Base-by-base conservation (phyloP, 2,329 filamentous ascomycete genomes). In the Ambrosiella xylebori region DNA sequence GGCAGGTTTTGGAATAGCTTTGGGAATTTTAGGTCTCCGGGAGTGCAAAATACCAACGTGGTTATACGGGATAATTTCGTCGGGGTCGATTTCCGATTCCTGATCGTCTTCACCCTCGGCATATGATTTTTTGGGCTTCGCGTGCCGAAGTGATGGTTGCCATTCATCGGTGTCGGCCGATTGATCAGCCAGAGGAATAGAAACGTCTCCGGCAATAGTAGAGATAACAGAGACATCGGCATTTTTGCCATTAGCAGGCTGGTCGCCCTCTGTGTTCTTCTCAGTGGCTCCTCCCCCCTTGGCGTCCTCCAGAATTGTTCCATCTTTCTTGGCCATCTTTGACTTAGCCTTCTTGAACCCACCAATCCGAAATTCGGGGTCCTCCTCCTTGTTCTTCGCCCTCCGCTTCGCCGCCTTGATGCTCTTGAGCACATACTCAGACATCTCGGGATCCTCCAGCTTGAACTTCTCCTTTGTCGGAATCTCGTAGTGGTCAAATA, bases 401-500 rank as follows among this genome's bases (percentile, higher is more conserved):
- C 74, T 76, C 35, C 76, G 71, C 65, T 79, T 80, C 2, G 74
- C 74, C 8, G 74, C 71, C 7, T 76, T 74, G 15, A 79, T 71
- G 0, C 75, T 73, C 64, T 78, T 80, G 64, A 75, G 79, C 38
- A 79, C 69, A 56, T 73, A 77, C 47, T 81, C 78, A 5, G 78
- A 73, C 44, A 77, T 68, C 59, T 77, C 71, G 1, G 73, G 69
- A 55, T 77, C 72, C 7, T 73, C 69, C 4, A 68, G 64, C 39
- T 67, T 64, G 57, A 78, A 64, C 9, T 67, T 66, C 3, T 76
- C 74, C 3, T 71, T 69, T 11, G 74, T 68, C 4, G 78, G 78
- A 36, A 71, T 71, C 62, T 80, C 74, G 64, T 80, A 81, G 7
- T 75, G 74, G 61, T 82, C 76, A 59, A 81, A 82, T 2, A 81